Percentiles rank a stretch among this genome's conserved stretches.
Evolutionary conservation across 352 stramenopile species (phyloP).

Genomic region (Phytophthora cryptogea): DNA sequence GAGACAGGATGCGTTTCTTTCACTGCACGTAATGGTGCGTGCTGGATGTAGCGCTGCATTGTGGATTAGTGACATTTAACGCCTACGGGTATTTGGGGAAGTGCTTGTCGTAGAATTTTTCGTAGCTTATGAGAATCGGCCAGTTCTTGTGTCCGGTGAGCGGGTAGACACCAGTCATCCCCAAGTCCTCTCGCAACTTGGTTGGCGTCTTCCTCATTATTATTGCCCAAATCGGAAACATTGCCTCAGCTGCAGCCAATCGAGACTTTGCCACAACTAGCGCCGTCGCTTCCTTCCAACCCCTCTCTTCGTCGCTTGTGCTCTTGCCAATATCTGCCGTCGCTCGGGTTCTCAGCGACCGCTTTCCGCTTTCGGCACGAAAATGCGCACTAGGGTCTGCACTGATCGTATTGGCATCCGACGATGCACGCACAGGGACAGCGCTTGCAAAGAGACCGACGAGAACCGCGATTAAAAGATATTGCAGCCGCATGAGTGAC

Average conservation of each 20-base stretch:
- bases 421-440: too few species aligned
- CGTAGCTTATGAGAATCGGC: background rate
- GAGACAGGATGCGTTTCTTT: slow-evolving; percentile 86
- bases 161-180: background rate
- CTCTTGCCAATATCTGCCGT: background rate
- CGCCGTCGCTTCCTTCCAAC: background rate
- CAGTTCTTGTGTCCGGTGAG: background rate
- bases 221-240: background rate
- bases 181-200: background rate
- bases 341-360: background rate
- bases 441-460: too few species aligned
- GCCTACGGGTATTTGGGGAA: background rate
- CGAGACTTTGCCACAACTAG: background rate
- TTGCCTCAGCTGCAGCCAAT: background rate
- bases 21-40: slow-evolving; percentile 74
- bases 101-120: background rate
- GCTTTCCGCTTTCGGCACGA: background rate
- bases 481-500: too few species aligned
- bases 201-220: background rate
- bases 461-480: too few species aligned
- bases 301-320: background rate
- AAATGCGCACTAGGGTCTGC: background rate
- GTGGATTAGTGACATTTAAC: background rate
- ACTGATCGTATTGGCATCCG: background rate
- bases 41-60: background rate